phyloP scores from a whole-genome alignment of 768 basidiomycete genomes.

The Mycena albidolilacea region DNA sequence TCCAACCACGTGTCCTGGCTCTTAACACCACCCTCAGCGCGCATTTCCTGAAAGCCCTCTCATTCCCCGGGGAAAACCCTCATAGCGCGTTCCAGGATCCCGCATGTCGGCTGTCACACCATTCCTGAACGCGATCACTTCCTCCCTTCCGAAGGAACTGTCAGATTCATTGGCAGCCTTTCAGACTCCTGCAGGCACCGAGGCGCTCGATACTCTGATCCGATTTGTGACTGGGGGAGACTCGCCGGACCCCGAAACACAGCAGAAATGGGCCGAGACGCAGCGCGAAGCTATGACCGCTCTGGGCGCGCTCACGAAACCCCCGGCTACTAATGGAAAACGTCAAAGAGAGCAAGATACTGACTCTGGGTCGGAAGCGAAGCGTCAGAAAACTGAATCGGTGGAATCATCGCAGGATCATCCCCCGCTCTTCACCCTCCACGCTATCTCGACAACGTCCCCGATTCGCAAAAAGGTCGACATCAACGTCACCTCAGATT shows the following conservation, averaged over 20 bases:
- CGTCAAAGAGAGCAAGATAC: constrained; percentile 53
- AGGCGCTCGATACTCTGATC: constrained; percentile 58
- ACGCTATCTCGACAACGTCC: constrained; percentile 77
- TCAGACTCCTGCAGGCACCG: constrained; percentile 24
- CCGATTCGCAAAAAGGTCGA: constrained; percentile 85
- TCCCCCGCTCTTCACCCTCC: constrained; percentile 69
- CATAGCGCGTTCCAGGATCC: not conserved
- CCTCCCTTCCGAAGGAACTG: constrained; percentile 24
- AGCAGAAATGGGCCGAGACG: constrained; percentile 55
- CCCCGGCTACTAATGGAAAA: constrained; percentile 47
- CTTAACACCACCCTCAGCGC: not conserved
- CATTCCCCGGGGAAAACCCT: not conserved
- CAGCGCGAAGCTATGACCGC: constrained; percentile 50
- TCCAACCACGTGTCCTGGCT: not conserved
- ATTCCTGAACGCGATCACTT: constrained; percentile 24
- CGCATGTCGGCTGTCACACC: constrained; percentile 32
- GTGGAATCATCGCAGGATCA: constrained; percentile 49
- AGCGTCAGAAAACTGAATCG: constrained; percentile 50
- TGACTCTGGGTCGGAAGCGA: constrained; percentile 42
- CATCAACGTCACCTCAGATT: constrained; percentile 66
- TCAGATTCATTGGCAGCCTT: constrained; percentile 22
- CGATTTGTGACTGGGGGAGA: constrained; percentile 60
- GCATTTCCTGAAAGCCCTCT: not conserved
- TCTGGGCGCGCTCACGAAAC: constrained; percentile 47
- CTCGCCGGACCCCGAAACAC: constrained; percentile 47